phyloP scores from a whole-genome alignment of 306 rosid species.

The Rosa chinensis region DNA sequence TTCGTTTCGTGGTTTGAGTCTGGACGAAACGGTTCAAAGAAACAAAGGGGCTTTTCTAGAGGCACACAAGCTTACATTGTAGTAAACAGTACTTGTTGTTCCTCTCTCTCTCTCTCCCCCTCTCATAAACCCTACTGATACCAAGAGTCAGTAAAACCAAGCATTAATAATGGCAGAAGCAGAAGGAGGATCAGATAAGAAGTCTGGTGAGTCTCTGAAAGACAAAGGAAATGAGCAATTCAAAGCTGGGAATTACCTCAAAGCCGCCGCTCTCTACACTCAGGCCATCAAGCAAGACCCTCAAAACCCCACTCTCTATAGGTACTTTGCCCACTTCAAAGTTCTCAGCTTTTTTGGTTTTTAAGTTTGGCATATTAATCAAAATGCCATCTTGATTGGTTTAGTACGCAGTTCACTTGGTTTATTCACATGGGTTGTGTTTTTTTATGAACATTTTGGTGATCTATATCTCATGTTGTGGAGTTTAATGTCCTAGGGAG shows the following conservation, averaged over 20 bases:
- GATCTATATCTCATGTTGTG: not conserved
- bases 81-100: not conserved
- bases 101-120: not conserved
- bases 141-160: constrained; percentile 3
- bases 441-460: not conserved
- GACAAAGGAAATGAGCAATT: constrained; percentile 89
- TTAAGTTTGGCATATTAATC: not conserved
- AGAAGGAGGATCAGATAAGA: constrained; percentile 41
- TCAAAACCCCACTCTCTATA: constrained; percentile 78
- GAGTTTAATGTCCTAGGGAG: not conserved
- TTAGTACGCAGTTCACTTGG: not conserved
- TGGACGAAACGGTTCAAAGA: no score
- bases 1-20: no score
- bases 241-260: constrained; percentile 88
- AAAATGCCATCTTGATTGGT: constrained; percentile 11
- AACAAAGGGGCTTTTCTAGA: no score
- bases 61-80: not conserved
- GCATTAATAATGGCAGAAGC: constrained; percentile 54
- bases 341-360: not conserved
- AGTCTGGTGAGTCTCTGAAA: constrained; percentile 56
- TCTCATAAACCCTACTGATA: constrained; percentile 21
- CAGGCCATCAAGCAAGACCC: constrained; percentile 97
- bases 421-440: not conserved
- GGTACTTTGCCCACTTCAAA: constrained; percentile 43
- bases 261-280: constrained; percentile 95